Evolutionary conservation across 2,329 filamentous ascomycete genomes (phyloP).

Genomic region (Alternaria postmessia): DNA sequence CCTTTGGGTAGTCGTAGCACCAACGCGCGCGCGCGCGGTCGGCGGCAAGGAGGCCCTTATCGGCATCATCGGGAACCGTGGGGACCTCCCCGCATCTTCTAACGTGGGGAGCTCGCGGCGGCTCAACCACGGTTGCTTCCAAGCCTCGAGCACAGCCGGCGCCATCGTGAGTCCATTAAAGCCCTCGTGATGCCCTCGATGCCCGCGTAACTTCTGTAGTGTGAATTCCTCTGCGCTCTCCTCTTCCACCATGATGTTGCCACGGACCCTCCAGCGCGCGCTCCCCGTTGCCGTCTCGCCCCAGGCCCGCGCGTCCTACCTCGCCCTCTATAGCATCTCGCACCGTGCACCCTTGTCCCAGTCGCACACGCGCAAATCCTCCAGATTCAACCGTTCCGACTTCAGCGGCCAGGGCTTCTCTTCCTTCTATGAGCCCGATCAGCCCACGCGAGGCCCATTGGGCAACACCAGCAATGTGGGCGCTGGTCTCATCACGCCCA

Average conservation of each 20-base stretch:
- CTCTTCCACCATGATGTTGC: slow-evolving; percentile 32
- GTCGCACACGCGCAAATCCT: slow-evolving; percentile 42
- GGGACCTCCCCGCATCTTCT: slow-evolving; percentile 25
- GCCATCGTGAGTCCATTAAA: slow-evolving; percentile 7
- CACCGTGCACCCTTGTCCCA: slow-evolving; percentile 21
- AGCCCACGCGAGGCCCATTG: slow-evolving; percentile 70
- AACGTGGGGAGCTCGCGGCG: slow-evolving; percentile 35
- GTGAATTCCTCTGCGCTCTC: background rate
- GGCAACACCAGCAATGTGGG: slow-evolving; percentile 66
- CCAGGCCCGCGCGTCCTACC: slow-evolving; percentile 54
- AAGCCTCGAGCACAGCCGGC: slow-evolving; percentile 10
- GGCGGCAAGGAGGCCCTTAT: slow-evolving; percentile 20
- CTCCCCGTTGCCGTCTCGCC: slow-evolving; percentile 45
- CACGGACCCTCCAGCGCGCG: slow-evolving; percentile 30
- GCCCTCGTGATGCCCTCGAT: slow-evolving; percentile 18
- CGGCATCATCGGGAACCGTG: slow-evolving; percentile 16
- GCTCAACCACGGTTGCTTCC: slow-evolving; percentile 23
- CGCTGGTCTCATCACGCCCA: slow-evolving; percentile 67
- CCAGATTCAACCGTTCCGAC: slow-evolving; percentile 65
- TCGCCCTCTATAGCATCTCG: slow-evolving; percentile 43
- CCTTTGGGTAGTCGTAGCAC: background rate
- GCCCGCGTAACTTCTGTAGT: background rate
- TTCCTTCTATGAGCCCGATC: slow-evolving; percentile 68
- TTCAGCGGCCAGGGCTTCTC: slow-evolving; percentile 70
- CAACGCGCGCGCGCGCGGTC: background rate